Base-by-base conservation (phyloP, 352 stramenopile species). In the Phytopythium mirpurense region DNA sequence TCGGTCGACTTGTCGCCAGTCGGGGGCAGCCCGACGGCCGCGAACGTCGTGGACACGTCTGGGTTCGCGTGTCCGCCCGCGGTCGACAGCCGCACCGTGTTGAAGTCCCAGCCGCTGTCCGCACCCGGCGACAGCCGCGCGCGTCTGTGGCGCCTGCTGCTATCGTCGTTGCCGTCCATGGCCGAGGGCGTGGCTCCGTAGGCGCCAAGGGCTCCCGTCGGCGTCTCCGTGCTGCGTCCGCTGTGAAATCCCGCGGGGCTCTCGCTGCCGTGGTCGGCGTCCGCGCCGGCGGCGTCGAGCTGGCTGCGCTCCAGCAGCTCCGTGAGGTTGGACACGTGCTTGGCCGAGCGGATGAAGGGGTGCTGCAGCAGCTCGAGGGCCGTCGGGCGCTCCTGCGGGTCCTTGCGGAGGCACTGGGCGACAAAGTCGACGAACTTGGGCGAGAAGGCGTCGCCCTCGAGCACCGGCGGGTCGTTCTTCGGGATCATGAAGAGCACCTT, bases 401-500 rank as follows among this genome's bases (percentile, higher is more conserved):
- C 60, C 52, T 97, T 98, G 31, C 85, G 70, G 41, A 98, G 66
- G 58, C 92, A 98, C 32, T 65, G 61, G 1, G 70, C 70, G 14
- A 98, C 77, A 65, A 98, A 98, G 62, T 98, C 81, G 37, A 87
- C 76, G 54, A 94, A 88, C 49, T 69, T 68, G 14, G 64, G 32
- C n/a, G 82, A 90, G 54, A 93, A 93, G n/a, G n/a, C n/a, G 29
- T 63, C 71, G 34, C 68, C 82, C 42, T 93, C 78, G 9, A 98
- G 74, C 32, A 65, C 74, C 3, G 94, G 88, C 37, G 92, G 86
- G 9, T 95, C 86, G 68, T 96, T 96, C 38, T 92, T 96, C 7
- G 97, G 96, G 66, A 99, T 99, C 60, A 99, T 88, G 68, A 99
- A 99, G 54, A 99, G 93, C 49, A 98, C 97, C 65, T 98, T 90